Evolutionary conservation across 257 asterid genomes (phyloP).

Genomic region (Ligustrum vulgare): DNA sequence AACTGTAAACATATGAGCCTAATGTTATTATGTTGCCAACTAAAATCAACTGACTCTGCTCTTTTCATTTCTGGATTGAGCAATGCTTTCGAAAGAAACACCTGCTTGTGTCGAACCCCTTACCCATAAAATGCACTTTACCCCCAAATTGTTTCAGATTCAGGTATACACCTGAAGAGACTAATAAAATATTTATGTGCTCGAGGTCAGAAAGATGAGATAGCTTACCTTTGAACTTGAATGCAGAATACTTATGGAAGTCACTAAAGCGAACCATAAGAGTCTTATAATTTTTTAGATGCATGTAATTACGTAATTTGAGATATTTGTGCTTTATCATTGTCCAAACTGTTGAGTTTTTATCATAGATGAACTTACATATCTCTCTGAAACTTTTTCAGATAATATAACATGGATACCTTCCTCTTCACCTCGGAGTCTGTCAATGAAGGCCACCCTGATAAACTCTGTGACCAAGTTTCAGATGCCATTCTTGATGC

Average conservation of each 20-base stretch:
- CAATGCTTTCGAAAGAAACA: neutral
- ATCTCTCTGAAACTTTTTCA: constrained; percentile 18
- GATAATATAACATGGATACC: constrained; percentile 61
- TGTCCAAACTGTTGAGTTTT: neutral
- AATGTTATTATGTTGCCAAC: neutral
- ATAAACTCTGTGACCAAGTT: constrained; percentile 93
- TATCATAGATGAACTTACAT: neutral
- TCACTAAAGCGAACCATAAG: neutral
- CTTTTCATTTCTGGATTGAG: neutral
- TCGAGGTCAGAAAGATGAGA: neutral
- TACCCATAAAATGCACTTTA: neutral
- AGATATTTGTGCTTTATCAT: neutral
- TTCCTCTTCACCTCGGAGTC: constrained; percentile 84
- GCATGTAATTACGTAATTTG: neutral
- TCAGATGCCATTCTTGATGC: constrained; percentile 95
- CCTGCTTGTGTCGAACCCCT: neutral
- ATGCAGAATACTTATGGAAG: too few species aligned
- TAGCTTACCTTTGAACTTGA: neutral
- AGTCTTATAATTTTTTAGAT: too few species aligned
- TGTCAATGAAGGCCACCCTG: constrained; percentile 91
- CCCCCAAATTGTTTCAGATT: neutral
- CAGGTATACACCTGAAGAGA: neutral
- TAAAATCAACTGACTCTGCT: neutral
- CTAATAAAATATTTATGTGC: neutral
- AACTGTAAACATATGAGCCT: too few species aligned